Evolutionary conservation across 352 stramenopile species (phyloP).

Genomic region (Peronospora destructor): DNA sequence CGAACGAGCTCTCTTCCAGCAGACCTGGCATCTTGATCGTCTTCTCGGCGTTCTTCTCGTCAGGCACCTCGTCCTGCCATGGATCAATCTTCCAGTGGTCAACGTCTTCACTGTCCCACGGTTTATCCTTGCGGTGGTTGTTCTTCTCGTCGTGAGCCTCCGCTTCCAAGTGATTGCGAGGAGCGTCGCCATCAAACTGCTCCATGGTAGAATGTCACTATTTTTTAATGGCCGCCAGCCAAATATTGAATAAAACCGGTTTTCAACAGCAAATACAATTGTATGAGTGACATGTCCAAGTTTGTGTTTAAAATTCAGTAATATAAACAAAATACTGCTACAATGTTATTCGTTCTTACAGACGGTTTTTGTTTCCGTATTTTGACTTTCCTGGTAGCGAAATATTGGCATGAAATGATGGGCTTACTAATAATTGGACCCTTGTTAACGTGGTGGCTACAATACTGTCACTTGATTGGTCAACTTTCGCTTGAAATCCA

Average conservation of each 20-base stretch:
- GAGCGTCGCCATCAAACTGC: constrained; percentile 54
- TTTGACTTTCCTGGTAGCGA: too few relatives aligned
- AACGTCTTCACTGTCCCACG: constrained; percentile 97
- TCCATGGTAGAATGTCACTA: constrained; percentile 35
- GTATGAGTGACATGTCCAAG: not conserved
- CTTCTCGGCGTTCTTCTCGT: constrained; percentile 74
- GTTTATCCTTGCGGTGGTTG: constrained; percentile 98
- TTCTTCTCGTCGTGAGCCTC: constrained; percentile 56
- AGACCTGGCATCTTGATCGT: constrained; percentile 74
- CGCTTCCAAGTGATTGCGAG: constrained; percentile 41
- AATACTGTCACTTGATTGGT: too few relatives aligned
- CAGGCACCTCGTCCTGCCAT: constrained; percentile 67
- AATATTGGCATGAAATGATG: too few relatives aligned
- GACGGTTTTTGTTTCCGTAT: too few relatives aligned
- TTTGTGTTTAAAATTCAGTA: too few relatives aligned
- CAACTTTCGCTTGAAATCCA: too few relatives aligned
- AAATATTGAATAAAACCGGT: constrained; percentile 10
- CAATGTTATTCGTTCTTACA: too few relatives aligned
- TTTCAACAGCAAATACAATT: not conserved
- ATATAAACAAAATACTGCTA: too few relatives aligned
- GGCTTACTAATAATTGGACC: too few relatives aligned
- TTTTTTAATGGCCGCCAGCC: constrained; percentile 11
- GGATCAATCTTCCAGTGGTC: constrained; percentile 98
- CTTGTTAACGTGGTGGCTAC: too few relatives aligned
- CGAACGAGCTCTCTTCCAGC: constrained; percentile 98